phyloP scores from a whole-genome alignment of 164 flowering plant species.

The Tinospora cordifolia region DNA sequence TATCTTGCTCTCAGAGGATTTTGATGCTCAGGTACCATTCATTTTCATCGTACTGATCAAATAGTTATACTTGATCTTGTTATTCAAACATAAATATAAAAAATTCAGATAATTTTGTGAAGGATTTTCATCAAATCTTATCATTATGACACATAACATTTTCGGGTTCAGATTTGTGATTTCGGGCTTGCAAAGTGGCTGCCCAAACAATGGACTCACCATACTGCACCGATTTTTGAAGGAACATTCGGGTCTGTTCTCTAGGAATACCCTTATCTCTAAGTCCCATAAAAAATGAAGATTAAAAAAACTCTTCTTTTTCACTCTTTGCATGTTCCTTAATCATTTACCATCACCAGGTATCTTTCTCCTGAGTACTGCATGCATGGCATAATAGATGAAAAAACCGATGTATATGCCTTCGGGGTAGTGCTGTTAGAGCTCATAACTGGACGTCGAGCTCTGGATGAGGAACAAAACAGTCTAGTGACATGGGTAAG shows the following conservation, averaged over 20 bases:
- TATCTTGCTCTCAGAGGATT: constrained; percentile 74
- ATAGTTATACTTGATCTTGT: too few relatives aligned
- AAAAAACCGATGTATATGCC: constrained; percentile 87
- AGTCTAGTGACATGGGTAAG: constrained; percentile 95
- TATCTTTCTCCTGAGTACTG: constrained; percentile 94
- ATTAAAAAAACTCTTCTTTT: too few relatives aligned
- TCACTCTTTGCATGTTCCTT: not conserved
- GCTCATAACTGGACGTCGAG: constrained; percentile 76
- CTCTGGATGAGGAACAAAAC: constrained; percentile 56
- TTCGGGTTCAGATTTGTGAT: constrained; percentile 69
- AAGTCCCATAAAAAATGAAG: constrained; percentile 3
- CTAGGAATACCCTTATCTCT: constrained; percentile 2
- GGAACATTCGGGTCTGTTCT: constrained; percentile 88
- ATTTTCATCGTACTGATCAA: not conserved
- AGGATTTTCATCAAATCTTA: not conserved
- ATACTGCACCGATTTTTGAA: constrained; percentile 63
- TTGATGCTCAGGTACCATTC: constrained; percentile 67
- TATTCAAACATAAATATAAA: too few relatives aligned
- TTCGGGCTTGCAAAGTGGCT: constrained; percentile 98
- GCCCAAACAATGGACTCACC: constrained; percentile 90
- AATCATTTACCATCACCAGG: constrained; percentile 36
- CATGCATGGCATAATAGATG: constrained; percentile 91
- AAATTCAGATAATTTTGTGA: not conserved
- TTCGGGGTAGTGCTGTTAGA: constrained; percentile 81
- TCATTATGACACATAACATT: not conserved